Evolutionary conservation across 768 basidiomycete genomes (phyloP), one percentile per base, ranked within the genome.

Genomic region (Mrakia gelida): DNA sequence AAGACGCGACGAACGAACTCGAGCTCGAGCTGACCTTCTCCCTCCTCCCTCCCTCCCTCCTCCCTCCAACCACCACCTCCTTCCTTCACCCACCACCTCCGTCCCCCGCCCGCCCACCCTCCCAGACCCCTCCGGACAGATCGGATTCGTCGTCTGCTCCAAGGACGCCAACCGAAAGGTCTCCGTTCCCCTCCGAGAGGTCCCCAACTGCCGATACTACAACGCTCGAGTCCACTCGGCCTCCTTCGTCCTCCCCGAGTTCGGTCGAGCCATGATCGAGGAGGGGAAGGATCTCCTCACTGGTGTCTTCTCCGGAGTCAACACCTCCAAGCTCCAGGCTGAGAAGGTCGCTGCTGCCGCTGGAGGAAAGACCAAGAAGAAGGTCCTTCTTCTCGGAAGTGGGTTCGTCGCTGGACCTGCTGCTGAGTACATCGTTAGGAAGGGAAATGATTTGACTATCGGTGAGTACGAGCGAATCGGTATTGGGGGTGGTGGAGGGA

Each of bases 341-440:
- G 43, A 75, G 75, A 67, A 75, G 63, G 78, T 80, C 54, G 71
- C 80, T 23, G 34, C 67, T 18, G 72, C 54, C 15, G 45, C 73
- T 28, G 75, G n/a, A 45, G 61, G 45, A 28, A 71, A 74, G 59
- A n/a, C 34, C 34, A 77, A 77, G 76, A 88, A 89, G 81, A 91
- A 89, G 83, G 87, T 99, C 28, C 89, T 98, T 62, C 88, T 99
- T 49, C 90, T 99, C 74, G 97, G 97, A 68, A 93, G 92, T 80
- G 97, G 97, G 65, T 96, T 92, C 82, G 97, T 99, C 80, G 95
- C 97, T 0, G 89, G 91, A 26, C 97, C 97, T n/a, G 93, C 93
- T 77, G 97, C 95, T 7, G 95, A 98, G 84, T 98, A 96, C 84
- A 87, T 99, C 81, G 89, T 90, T 75, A 91, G 92, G 56, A 90